phyloP scores from a whole-genome alignment of 768 basidiomycete species.

The Chlorophyllum brunneum region DNA sequence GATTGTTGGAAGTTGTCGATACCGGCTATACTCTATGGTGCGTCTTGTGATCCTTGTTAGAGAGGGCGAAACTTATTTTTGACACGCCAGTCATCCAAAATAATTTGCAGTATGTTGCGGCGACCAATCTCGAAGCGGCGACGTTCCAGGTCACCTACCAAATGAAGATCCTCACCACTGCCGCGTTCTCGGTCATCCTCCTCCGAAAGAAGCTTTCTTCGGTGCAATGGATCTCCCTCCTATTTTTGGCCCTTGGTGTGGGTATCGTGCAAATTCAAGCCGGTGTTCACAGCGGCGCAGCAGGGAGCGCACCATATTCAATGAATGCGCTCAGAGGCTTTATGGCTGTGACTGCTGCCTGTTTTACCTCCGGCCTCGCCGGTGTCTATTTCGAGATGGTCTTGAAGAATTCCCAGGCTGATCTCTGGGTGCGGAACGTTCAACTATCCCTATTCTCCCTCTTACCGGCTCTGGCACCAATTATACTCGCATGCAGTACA shows the following conservation, averaged over 20 bases:
- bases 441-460: conserved; percentile 94
- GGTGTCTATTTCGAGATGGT: conserved; percentile 99
- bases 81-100: conserved; percentile 70
- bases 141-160: conserved; percentile 97
- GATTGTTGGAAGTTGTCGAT: conserved; percentile 99
- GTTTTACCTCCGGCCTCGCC: conserved; percentile 93
- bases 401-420: conserved; percentile 81
- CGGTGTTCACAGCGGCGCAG: conserved; percentile 17
- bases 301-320: conserved; percentile 31
- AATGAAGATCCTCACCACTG: conserved; percentile 96
- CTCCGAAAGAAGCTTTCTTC: conserved; percentile 71
- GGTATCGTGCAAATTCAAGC: conserved; percentile 86
- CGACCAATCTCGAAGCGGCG: conserved; percentile 89
- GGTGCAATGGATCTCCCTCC: conserved; percentile 80
- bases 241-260: conserved; percentile 85
- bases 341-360: conserved; percentile 84
- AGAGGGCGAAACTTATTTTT: not conserved
- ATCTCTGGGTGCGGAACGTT: conserved; percentile 96
- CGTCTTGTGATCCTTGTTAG: not conserved
- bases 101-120: conserved; percentile 93
- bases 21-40: conserved; percentile 90
- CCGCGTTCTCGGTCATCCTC: conserved; percentile 80
- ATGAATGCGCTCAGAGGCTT: conserved; percentile 89
- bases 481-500: conserved; percentile 50
- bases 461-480: conserved; percentile 79